These are phyloP conservation scores for Juglanconis sp. DNA, from an alignment of 2,329 filamentous ascomycete species.

Conservation along the genomic window DNA sequence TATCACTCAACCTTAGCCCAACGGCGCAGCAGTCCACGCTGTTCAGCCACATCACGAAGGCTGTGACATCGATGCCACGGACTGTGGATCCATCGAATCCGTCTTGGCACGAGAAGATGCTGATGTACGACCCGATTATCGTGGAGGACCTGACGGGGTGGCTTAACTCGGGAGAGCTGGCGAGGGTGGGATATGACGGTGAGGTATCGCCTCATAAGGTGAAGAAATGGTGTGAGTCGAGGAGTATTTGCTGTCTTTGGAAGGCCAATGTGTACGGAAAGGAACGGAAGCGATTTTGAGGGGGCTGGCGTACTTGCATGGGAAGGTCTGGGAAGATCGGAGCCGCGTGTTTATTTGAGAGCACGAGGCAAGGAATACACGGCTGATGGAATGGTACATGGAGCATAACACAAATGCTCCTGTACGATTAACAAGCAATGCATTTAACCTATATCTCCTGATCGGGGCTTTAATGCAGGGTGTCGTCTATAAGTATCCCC, in stretches of 20 bases:
- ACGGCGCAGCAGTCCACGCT: slow-evolving; percentile 42
- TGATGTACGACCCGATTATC: slow-evolving; percentile 88
- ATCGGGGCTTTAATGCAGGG: not conserved
- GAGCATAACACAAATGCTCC: not conserved
- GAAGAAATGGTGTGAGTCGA: slow-evolving; percentile 85
- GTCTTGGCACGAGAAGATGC: slow-evolving; percentile 88
- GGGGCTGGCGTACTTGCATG: not conserved
- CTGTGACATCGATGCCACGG: slow-evolving; percentile 49
- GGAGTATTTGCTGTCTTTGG: slow-evolving; percentile 81
- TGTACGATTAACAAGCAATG: not conserved
- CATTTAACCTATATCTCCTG: not conserved
- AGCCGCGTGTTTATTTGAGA: not conserved
- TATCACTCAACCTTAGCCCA: slow-evolving; percentile 36
- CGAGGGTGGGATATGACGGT: slow-evolving; percentile 59
- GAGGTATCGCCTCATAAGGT: slow-evolving; percentile 65
- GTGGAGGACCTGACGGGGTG: slow-evolving; percentile 81
- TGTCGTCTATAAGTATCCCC: not conserved
- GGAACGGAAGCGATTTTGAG: slow-evolving; percentile 49
- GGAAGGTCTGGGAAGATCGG: not conserved
- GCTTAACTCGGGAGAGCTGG: slow-evolving; percentile 71
- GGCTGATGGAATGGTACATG: not conserved
- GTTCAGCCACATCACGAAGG: slow-evolving; percentile 53
- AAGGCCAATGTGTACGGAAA: slow-evolving; percentile 52
- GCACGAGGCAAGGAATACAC: not conserved
- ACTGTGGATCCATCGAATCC: slow-evolving; percentile 48